A percentile compares a stretch with the other conserved stretches of the same genome.
Conservation (phyloP, 306 rosid genomes). For the Oxytropis ochrocephala region DNA sequence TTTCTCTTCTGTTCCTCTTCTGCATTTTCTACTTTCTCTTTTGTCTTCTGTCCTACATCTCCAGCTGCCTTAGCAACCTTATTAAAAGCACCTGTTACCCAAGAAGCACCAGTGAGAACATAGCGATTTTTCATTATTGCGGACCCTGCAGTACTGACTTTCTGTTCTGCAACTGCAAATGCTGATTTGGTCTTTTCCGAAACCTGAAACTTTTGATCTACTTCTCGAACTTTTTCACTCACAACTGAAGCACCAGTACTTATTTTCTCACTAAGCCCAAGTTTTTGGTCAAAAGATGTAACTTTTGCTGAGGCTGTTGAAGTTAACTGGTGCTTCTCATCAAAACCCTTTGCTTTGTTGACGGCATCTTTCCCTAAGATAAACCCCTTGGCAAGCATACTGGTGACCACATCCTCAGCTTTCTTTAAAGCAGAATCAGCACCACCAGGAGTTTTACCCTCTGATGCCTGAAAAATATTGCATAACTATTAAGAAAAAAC, state of each 20-base stretch:
- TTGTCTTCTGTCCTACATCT: constrained; percentile 88
- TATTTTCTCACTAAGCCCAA: constrained; percentile 81
- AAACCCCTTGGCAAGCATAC: constrained; percentile 96
- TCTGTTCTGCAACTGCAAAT: constrained; percentile 86
- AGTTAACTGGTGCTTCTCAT: constrained; percentile 76
- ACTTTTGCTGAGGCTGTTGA: constrained; percentile 88
- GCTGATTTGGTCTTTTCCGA: constrained; percentile 94
- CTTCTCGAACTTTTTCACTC: constrained; percentile 73
- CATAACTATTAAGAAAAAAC: not conserved
- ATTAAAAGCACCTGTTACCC: constrained; percentile 85
- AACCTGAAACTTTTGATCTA: constrained; percentile 95
- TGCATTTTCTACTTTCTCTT: constrained; percentile 61
- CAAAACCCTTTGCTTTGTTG: constrained; percentile 72
- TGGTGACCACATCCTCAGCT: constrained; percentile 89
- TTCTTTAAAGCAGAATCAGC: constrained; percentile 65
- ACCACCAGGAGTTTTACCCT: constrained; percentile 43
- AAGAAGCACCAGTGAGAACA: constrained; percentile 65
- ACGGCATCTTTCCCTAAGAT: constrained; percentile 89
- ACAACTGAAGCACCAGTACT: constrained; percentile 73
- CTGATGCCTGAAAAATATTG: constrained; percentile 41
- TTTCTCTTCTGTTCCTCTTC: constrained; percentile 65
- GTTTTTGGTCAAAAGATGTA: constrained; percentile 75
- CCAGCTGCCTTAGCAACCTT: constrained; percentile 90
- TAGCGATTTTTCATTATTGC: constrained; percentile 92
- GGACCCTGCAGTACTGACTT: constrained; percentile 79